Base-by-base conservation (phyloP, 2,329 filamentous ascomycete genomes). In the Cadophora malorum region DNA sequence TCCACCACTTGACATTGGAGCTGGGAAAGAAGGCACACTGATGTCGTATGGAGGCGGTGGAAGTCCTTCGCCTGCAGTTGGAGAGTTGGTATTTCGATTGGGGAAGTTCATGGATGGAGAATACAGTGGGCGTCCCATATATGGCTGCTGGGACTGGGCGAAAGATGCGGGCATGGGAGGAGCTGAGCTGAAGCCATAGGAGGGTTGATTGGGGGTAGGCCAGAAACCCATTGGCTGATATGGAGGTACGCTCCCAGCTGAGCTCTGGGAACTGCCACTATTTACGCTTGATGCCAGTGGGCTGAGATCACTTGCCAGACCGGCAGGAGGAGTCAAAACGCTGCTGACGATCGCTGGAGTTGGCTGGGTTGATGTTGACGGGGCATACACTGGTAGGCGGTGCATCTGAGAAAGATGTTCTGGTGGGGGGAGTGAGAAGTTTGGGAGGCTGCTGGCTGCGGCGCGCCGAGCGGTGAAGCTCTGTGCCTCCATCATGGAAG, bases 391-490 rank as follows among this genome's bases (percentile, higher is more conserved):
- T 86, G 74, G 86, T 85, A 73, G 88, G 85, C 79, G 78, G 78
- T 79, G 74, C 79, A 79, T 79, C 80, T 78, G 78, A 75, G 79
- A 80, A 75, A 86, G 70, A 81, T 73, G 73, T 62, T 86, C 84
- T 73, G 88, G 88, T 64, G 90, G 88, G 71, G 88, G 87, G 62
- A 93, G 85, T 76, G 91, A 88, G 77, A 92, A 92, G 73, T 81
- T 85, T 67, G 90, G 90, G 70, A 94, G 84, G 74, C 86, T 86
- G 67, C 86, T 87, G 70, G 90, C 88, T 76, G 90, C 90, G 76
- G 89, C 87, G 79, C 91, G 87, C 76, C 91, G 87, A 79, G 89
- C 85, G 73, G 89, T 87, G 78, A 94, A 89, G 81, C 90, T 91
- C 77, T 85, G 83, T 75, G 84, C 82, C 79, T 84, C 84, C 81